Conservation (phyloP, 352 stramenopile genomes). For the Phytophthora pseudosyringae region DNA sequence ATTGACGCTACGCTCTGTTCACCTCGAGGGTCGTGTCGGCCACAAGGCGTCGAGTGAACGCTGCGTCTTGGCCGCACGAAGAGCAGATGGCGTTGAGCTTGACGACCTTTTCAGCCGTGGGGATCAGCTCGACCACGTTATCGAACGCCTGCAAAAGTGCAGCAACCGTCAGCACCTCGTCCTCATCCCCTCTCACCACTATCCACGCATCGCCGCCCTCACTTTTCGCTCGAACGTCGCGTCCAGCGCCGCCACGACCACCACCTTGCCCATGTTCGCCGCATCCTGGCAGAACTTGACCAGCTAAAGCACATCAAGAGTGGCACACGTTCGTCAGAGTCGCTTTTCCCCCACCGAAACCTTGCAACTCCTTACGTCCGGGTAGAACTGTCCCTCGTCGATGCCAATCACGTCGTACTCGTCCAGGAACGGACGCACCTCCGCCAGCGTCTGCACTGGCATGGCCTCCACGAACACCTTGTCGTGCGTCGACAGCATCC, state of each 20-base stretch:
- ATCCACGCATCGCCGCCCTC: background rate
- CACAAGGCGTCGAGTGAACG: conserved; percentile 80
- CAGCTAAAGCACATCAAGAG: conserved; percentile 42
- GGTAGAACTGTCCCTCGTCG: conserved; percentile 89
- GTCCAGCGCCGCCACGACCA: conserved; percentile 80
- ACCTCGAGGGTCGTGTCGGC: conserved; percentile 78
- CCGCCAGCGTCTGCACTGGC: conserved; percentile 58
- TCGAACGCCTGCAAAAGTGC: conserved; percentile 62
- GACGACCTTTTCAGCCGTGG: conserved; percentile 75
- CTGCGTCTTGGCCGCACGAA: conserved; percentile 78
- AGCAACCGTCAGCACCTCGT: background rate
- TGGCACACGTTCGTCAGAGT: conserved; percentile 18
- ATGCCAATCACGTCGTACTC: conserved; percentile 88
- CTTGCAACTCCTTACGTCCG: conserved; percentile 48
- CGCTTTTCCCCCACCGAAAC: conserved; percentile 12
- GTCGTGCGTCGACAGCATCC: conserved; percentile 81
- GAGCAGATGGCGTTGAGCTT: conserved; percentile 89
- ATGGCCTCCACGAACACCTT: conserved; percentile 73
- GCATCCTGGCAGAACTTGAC: conserved; percentile 79
- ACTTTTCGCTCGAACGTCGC: conserved; percentile 83
- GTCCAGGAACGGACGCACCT: conserved; percentile 62
- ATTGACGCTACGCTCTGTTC: background rate
- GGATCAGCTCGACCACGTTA: conserved; percentile 75
- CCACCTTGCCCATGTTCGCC: conserved; percentile 73
- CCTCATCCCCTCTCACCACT: background rate